These are phyloP conservation scores for Knufia petricola DNA, from an alignment of 2,329 filamentous ascomycete genomes.

Conservation along the genomic window DNA sequence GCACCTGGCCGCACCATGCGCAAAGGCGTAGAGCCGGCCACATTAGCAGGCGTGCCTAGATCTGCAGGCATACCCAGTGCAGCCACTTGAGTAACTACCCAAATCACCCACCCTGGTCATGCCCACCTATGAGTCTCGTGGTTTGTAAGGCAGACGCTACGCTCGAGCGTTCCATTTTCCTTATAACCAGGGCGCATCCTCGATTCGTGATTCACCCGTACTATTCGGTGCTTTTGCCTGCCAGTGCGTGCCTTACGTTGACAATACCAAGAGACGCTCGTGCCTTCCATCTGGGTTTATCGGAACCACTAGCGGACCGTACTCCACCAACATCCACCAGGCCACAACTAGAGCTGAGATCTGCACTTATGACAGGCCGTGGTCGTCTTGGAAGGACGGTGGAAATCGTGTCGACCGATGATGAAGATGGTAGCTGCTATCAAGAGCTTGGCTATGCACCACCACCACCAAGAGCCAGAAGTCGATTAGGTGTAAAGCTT, in stretches of 20 bases:
- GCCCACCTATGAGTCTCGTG: constrained; percentile 1
- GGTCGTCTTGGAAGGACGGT: not conserved
- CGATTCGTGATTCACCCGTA: not conserved
- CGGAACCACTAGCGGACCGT: not conserved
- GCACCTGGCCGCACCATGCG: not conserved
- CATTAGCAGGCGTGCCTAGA: not conserved
- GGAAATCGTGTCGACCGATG: constrained; percentile 1
- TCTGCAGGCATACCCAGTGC: not conserved
- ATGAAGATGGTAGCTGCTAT: constrained; percentile 1
- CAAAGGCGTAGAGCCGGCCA: not conserved
- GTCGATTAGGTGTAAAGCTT: constrained; percentile 15
- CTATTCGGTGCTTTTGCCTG: not conserved
- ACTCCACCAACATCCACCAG: not conserved
- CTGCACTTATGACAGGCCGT: not conserved
- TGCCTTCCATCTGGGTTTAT: not conserved
- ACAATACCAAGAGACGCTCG: not conserved
- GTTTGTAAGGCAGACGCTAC: not conserved
- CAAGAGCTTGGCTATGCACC: not conserved
- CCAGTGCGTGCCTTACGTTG: not conserved
- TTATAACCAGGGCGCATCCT: constrained; percentile 8
- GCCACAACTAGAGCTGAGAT: not conserved
- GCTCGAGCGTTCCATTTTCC: not conserved
- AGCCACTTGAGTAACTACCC: not conserved
- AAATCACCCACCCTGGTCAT: not conserved
- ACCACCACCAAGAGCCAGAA: constrained; percentile 9